These are phyloP conservation scores for Candida buenavistaensis DNA, from an alignment of 1,139 yeast genomes.

Conservation along the genomic window DNA sequence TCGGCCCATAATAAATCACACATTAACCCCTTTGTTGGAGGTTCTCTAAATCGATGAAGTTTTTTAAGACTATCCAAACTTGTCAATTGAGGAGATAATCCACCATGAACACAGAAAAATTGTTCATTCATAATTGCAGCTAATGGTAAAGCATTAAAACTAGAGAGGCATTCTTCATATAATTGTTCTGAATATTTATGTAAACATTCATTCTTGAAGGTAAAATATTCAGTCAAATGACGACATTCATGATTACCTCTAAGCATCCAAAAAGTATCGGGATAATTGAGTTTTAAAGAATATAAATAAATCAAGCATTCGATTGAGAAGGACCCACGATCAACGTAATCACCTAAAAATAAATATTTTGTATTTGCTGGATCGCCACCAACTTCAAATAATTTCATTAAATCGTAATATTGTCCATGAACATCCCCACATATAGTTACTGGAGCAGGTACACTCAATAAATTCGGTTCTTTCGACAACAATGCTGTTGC, in stretches of 20 bases:
- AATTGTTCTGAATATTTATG: conserved; percentile 73
- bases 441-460: conserved; percentile 93
- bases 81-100: conserved; percentile 84
- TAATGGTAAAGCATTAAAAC: conserved; percentile 86
- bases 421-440: conserved; percentile 99
- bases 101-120: conserved; percentile 96
- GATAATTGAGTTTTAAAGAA: conserved; percentile 77
- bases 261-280: conserved; percentile 74
- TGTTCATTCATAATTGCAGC: conserved; percentile 95
- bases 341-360: conserved; percentile 94
- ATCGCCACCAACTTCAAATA: conserved; percentile 93
- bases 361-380: conserved; percentile 76
- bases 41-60: conserved; percentile 83
- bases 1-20: conserved; percentile 97
- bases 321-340: conserved; percentile 88
- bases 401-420: conserved; percentile 83
- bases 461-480: conserved; percentile 79
- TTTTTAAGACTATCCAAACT: conserved; percentile 67
- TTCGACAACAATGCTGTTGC: conserved; percentile 67
- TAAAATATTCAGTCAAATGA: conserved; percentile 91
- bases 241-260: conserved; percentile 96
- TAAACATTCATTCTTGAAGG: conserved; percentile 87
- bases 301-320: conserved; percentile 84
- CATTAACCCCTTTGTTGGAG: conserved; percentile 92
- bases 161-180: conserved; percentile 73